A percentile compares a stretch with the other conserved stretches of the same genome.
Evolutionary conservation across 768 basidiomycete species (phyloP).

Genomic region (Tricholoma sp.): DNA sequence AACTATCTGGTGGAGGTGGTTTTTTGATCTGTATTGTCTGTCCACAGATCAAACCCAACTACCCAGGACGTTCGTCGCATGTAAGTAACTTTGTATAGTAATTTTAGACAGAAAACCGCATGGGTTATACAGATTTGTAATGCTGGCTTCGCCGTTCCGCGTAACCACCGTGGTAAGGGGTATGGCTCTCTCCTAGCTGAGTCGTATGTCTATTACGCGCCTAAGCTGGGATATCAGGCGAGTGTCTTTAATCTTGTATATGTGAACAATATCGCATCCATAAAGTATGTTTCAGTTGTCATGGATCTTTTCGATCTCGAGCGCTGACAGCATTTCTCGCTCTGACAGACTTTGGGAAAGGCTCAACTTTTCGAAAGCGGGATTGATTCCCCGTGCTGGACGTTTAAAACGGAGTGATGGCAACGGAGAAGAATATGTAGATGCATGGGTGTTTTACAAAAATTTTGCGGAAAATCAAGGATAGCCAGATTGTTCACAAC

Average conservation of each 20-base stretch:
- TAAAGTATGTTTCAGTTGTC: conserved; percentile 40
- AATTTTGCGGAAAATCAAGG: conserved; percentile 45
- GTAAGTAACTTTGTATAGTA: conserved; percentile 41
- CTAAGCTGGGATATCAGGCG: conserved; percentile 67
- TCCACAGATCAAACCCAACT: conserved; percentile 74
- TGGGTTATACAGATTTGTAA: conserved; percentile 65
- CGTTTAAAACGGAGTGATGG: conserved; percentile 64
- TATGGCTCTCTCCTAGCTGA: conserved; percentile 70
- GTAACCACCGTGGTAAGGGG: conserved; percentile 53
- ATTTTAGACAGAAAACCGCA: not conserved
- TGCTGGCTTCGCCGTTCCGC: conserved; percentile 80
- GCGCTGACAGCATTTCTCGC: not conserved
- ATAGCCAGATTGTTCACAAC: not conserved
- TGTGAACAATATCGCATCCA: conserved; percentile 73
- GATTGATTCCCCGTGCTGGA: conserved; percentile 73
- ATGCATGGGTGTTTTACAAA: conserved; percentile 84
- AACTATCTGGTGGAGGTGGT: conserved; percentile 3
- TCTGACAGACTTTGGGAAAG: conserved; percentile 68
- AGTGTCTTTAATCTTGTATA: conserved; percentile 93
- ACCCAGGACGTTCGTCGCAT: conserved; percentile 87
- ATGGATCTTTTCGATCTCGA: not conserved
- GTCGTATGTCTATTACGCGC: conserved; percentile 80
- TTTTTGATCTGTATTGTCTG: not conserved
- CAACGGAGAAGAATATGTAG: conserved; percentile 78
- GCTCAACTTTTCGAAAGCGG: conserved; percentile 75